phyloP scores from a whole-genome alignment of 805 yeast species.

The Ogataea trehaloabstinens region DNA sequence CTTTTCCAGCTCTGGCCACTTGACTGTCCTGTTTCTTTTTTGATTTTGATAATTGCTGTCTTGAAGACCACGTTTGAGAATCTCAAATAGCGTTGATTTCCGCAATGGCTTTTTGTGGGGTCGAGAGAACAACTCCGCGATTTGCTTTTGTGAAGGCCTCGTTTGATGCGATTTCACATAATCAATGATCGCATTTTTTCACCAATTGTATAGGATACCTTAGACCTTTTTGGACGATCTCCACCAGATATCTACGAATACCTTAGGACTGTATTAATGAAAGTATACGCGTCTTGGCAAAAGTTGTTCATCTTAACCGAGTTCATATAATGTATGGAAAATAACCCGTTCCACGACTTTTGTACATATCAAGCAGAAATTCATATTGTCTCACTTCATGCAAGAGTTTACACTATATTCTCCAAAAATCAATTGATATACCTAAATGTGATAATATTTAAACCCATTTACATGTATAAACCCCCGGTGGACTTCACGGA shows the following conservation, averaged over 20 bases:
- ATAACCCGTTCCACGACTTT: neutral
- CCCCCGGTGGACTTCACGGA: slow-evolving; percentile 18
- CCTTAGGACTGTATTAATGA: neutral
- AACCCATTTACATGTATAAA: slow-evolving; percentile 12
- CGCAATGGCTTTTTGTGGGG: slow-evolving; percentile 1
- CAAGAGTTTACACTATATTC: neutral
- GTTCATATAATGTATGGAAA: neutral
- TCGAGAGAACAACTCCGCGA: neutral
- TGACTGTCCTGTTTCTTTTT: neutral
- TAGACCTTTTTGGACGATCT: neutral
- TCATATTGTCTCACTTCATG: neutral
- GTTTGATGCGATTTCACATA: neutral
- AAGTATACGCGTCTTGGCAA: neutral
- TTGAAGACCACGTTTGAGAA: neutral
- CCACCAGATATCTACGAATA: neutral
- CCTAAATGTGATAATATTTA: no score
- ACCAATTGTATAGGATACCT: neutral
- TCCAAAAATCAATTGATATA: no score
- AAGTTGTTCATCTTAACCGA: neutral
- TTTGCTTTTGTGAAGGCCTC: neutral
- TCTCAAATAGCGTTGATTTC: slow-evolving; percentile 1
- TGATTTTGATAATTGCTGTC: neutral
- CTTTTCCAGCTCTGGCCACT: slow-evolving; percentile 1
- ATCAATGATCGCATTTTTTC: slow-evolving; percentile 1
- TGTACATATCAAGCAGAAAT: neutral